Evolutionary conservation across 768 basidiomycete genomes (phyloP).

Genomic region (Megacollybia marginata): DNA sequence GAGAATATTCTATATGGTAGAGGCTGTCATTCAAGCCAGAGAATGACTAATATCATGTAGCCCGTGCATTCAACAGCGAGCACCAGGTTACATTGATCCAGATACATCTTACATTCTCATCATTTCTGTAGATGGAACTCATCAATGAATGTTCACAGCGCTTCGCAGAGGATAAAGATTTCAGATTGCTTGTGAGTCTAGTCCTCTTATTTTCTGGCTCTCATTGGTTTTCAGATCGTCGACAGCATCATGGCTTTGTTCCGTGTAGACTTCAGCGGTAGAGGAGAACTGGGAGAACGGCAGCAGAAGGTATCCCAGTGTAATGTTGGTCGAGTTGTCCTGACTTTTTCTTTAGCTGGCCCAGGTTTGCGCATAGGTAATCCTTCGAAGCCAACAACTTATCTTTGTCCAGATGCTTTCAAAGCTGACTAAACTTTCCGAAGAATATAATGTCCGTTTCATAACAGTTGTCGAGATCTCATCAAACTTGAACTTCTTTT

Average conservation of each 20-base stretch:
- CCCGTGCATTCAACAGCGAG: conserved; percentile 87
- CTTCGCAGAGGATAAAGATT: conserved; percentile 87
- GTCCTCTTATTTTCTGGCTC: not conserved
- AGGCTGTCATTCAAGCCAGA: not conserved
- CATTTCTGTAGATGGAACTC: conserved; percentile 65
- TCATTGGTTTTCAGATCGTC: conserved; percentile 53
- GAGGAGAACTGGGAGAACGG: conserved; percentile 90
- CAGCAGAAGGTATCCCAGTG: conserved; percentile 69
- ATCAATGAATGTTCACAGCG: conserved; percentile 85
- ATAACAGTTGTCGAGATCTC: conserved; percentile 1
- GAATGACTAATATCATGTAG: conserved; percentile 30
- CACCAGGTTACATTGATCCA: conserved; percentile 54
- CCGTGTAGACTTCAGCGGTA: conserved; percentile 86
- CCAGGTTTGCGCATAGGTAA: conserved; percentile 43
- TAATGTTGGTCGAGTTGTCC: not conserved
- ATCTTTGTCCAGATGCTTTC: conserved; percentile 64
- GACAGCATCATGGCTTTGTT: conserved; percentile 98
- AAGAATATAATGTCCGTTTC: conserved; percentile 74
- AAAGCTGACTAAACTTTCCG: conserved; percentile 83
- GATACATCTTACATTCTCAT: not conserved
- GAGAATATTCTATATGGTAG: conserved; percentile 90
- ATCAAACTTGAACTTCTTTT: conserved; percentile 8
- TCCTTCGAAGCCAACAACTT: not conserved
- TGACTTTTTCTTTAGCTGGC: conserved; percentile 51
- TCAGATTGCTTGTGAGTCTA: conserved; percentile 52